Base-by-base conservation (phyloP, 2,329 filamentous ascomycete species). In the Sphaerulina musiva region DNA sequence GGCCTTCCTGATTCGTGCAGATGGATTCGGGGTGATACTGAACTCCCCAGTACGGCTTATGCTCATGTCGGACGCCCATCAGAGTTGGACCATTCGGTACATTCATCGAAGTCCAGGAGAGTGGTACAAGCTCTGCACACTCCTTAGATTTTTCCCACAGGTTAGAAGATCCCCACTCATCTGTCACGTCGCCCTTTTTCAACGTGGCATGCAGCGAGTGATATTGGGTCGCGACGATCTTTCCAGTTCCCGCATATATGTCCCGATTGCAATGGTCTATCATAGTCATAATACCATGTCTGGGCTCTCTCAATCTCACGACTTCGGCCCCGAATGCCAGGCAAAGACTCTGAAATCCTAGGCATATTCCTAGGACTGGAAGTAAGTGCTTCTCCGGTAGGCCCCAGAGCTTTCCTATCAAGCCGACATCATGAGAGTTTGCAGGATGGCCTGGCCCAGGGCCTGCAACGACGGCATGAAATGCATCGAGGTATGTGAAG, bases 1-100 rank as follows among this genome's bases (percentile, higher is more conserved):
- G 80, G 1, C 86, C 84, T 56, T 80, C 78, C 3, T 76, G 72
- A 39, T 88, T 86, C 3, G 90, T 95, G 68, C 89, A 95, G 11
- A 89, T 81, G 0, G 89, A 95, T 69, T 96, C 90, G 0, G 90
- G 90, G 66, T 95, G 90, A 64, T 93, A 95, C 66, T 95, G 91
- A 14, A 95, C 77, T 0, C 87, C 91, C 84, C 87, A 95, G 59
- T 92, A 87, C 0, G 91, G 90, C 60, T 82, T 84, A 1, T 59
- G 66, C 14, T 68, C 72, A 68, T 95, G 89, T 59, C 78, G 81
- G 12, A 85, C 82, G 0, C 80, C 87, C 88, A 95, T 95, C n/a
- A 93, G 70, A 3, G 90, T 76, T n/a, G 72, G 68, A 1, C 74
- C 78, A 59, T 83, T 83, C 0, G 46, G 53, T 4, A 65, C 60